A percentile compares a stretch with the other conserved stretches of the same genome.
phyloP scores from a whole-genome alignment of 1,284 basidiomycete species.

The Leccinum huronense region DNA sequence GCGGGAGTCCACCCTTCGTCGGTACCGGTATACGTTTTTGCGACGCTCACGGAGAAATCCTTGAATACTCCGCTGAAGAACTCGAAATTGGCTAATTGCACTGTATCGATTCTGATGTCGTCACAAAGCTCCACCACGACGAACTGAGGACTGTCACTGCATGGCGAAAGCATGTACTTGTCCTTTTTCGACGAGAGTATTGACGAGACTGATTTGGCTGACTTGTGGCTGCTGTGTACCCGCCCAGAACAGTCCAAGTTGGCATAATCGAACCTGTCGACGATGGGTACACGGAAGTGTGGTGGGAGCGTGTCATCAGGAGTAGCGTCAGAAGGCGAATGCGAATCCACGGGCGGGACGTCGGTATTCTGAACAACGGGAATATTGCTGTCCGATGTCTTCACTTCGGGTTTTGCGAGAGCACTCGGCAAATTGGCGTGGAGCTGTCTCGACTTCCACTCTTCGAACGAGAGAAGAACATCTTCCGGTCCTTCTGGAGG shows the following conservation, averaged over 20 bases:
- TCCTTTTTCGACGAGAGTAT: slow-evolving; percentile 92
- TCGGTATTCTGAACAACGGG: slow-evolving; percentile 13
- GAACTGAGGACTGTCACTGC: slow-evolving; percentile 65
- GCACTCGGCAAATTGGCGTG: slow-evolving; percentile 11
- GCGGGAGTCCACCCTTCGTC: slow-evolving; percentile 69
- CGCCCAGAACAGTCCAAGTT: slow-evolving; percentile 91
- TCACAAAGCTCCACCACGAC: slow-evolving; percentile 97
- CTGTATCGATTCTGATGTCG: slow-evolving; percentile 93
- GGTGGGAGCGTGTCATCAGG: slow-evolving; percentile 41
- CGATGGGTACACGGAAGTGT: slow-evolving; percentile 65
- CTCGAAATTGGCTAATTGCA: slow-evolving; percentile 96
- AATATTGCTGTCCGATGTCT: slow-evolving; percentile 32
- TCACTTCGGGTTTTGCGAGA: slow-evolving; percentile 33
- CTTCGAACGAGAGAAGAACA: slow-evolving; percentile 80
- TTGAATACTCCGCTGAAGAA: slow-evolving; percentile 98
- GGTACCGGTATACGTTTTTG: slow-evolving; percentile 67
- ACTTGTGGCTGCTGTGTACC: slow-evolving; percentile 80
- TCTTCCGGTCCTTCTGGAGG: slow-evolving; percentile 53
- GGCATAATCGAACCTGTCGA: slow-evolving; percentile 92
- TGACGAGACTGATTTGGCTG: slow-evolving; percentile 80
- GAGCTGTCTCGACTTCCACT: slow-evolving; percentile 79
- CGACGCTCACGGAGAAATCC: slow-evolving; percentile 84
- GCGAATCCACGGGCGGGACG: slow-evolving; percentile 5
- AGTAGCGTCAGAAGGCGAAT: slow-evolving; percentile 9
- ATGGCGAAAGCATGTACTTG: slow-evolving; percentile 96